These are phyloP conservation scores for Penicillium salamii DNA, from an alignment of 495 filamentous ascomycete genomes.

Conservation along the genomic window DNA sequence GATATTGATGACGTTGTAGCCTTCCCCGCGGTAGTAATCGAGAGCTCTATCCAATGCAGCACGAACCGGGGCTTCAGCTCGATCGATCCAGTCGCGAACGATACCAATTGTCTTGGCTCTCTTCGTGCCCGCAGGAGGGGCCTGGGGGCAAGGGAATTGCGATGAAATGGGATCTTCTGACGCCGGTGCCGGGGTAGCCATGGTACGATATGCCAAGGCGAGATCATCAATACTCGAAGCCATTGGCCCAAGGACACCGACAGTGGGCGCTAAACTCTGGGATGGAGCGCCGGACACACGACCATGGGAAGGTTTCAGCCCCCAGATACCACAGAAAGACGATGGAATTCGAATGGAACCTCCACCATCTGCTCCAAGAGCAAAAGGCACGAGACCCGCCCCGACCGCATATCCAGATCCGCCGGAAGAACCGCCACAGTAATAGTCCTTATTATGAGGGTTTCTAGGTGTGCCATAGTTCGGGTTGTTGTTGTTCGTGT, in stretches of 20 bases:
- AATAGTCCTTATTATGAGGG: constrained; percentile 76
- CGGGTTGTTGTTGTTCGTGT: constrained; percentile 82
- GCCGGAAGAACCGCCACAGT: constrained; percentile 85
- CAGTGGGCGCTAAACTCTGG: constrained; percentile 56
- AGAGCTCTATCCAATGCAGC: constrained; percentile 59
- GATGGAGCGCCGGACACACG: constrained; percentile 67
- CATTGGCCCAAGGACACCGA: constrained; percentile 73
- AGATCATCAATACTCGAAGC: constrained; percentile 76
- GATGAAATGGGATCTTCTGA: constrained; percentile 44
- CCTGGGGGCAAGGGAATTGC: constrained; percentile 48
- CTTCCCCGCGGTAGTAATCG: constrained; percentile 55
- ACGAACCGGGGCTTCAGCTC: constrained; percentile 61
- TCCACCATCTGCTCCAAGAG: constrained; percentile 81
- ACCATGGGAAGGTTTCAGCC: constrained; percentile 79
- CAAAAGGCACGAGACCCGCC: constrained; percentile 75
- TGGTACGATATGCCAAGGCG: constrained; percentile 73
- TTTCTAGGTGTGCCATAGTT: constrained; percentile 78
- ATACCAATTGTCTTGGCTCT: constrained; percentile 62
- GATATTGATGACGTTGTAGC: constrained; percentile 72
- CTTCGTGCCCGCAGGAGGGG: constrained; percentile 17
- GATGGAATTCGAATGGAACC: constrained; percentile 82
- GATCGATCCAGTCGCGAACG: constrained; percentile 70
- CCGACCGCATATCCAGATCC: constrained; percentile 77
- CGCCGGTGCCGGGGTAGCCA: constrained; percentile 67
- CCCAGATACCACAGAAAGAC: constrained; percentile 82